A percentile compares a stretch with the other conserved stretches of the same genome.
phyloP scores from a whole-genome alignment of 768 basidiomycete genomes.

The Trametes punicea region DNA sequence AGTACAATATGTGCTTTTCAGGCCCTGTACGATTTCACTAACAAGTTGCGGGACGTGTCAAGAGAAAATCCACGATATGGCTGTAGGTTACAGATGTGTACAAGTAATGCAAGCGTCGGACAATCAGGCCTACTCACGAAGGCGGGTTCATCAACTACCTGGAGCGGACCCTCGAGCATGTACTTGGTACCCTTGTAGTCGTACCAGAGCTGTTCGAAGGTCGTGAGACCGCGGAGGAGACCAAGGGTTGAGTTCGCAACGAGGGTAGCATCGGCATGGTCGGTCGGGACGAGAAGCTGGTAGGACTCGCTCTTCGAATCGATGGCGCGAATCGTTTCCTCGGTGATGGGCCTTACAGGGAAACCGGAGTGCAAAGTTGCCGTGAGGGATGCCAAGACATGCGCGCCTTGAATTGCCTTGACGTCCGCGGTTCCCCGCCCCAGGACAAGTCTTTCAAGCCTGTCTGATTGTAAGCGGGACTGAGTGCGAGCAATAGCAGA shows the following conservation, averaged over 20 bases:
- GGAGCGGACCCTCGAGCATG: slow-evolving; percentile 37
- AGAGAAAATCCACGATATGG: slow-evolving; percentile 77
- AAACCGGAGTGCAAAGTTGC: slow-evolving; percentile 26
- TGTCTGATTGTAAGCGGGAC: slow-evolving; percentile 34
- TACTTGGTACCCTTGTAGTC: slow-evolving; percentile 34
- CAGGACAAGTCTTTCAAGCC: slow-evolving; percentile 39
- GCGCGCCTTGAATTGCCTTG: slow-evolving; percentile 27
- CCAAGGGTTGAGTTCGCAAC: slow-evolving; percentile 47
- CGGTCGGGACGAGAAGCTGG: slow-evolving; percentile 35
- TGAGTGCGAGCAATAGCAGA: slow-evolving; percentile 33
- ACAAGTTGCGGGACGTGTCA: slow-evolving; percentile 77
- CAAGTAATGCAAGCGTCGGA: background rate
- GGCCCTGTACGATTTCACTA: slow-evolving; percentile 30
- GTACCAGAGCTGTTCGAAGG: slow-evolving; percentile 56
- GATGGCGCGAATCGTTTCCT: slow-evolving; percentile 35
- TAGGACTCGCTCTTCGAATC: slow-evolving; percentile 45
- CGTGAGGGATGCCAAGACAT: slow-evolving; percentile 26
- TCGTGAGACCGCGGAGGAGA: slow-evolving; percentile 50
- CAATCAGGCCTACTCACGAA: slow-evolving; percentile 35
- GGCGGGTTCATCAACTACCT: slow-evolving; percentile 44
- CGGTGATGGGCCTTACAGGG: slow-evolving; percentile 29
- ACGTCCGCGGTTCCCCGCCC: slow-evolving; percentile 37
- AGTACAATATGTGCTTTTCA: background rate
- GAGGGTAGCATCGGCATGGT: slow-evolving; percentile 37
- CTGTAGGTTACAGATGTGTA: slow-evolving; percentile 30